Percentiles rank a stretch among this genome's conserved stretches.
These are phyloP conservation scores for Ceratobasidium theobromae DNA, from an alignment of 1,284 basidiomycete genomes.

Conservation along the genomic window DNA sequence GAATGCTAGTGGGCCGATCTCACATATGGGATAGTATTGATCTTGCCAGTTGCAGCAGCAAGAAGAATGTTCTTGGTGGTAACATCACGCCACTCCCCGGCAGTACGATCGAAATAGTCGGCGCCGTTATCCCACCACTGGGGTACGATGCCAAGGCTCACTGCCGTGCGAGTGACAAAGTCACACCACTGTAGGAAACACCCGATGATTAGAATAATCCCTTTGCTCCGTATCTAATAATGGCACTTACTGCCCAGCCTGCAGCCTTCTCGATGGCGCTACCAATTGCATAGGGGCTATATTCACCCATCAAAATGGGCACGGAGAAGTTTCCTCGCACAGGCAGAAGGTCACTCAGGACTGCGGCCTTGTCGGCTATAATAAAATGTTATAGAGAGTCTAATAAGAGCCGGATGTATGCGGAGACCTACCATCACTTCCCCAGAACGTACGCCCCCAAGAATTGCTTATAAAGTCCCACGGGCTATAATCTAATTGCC, in stretches of 20 bases:
- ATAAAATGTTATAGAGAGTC: background rate
- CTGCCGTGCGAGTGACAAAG: conserved; percentile 28
- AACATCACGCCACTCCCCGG: conserved; percentile 26
- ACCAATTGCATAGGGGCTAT: conserved; percentile 9
- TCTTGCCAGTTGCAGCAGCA: conserved; percentile 17
- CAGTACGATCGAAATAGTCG: conserved; percentile 29
- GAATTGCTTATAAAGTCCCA: conserved; percentile 32
- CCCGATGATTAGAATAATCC: background rate
- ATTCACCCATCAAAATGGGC: conserved; percentile 31
- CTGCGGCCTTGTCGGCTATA: conserved; percentile 29
- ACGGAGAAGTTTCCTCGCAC: conserved; percentile 33
- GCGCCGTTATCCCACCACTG: conserved; percentile 33
- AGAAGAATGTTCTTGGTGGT: conserved; percentile 30
- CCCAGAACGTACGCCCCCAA: conserved; percentile 34
- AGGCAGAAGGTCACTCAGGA: conserved; percentile 15
- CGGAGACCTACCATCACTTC: conserved; percentile 19
- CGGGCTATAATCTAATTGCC: conserved; percentile 21
- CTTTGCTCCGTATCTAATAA: background rate
- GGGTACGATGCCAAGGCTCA: conserved; percentile 14
- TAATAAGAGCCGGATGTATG: background rate
- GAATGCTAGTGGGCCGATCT: background rate
- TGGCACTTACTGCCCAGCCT: conserved; percentile 31
- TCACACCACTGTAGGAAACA: conserved; percentile 25
- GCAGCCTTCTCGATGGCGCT: conserved; percentile 30
- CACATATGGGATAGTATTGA: conserved; percentile 33